Conservation (phyloP, 2,329 filamentous ascomycete species). For the Leptographium flavum region DNA sequence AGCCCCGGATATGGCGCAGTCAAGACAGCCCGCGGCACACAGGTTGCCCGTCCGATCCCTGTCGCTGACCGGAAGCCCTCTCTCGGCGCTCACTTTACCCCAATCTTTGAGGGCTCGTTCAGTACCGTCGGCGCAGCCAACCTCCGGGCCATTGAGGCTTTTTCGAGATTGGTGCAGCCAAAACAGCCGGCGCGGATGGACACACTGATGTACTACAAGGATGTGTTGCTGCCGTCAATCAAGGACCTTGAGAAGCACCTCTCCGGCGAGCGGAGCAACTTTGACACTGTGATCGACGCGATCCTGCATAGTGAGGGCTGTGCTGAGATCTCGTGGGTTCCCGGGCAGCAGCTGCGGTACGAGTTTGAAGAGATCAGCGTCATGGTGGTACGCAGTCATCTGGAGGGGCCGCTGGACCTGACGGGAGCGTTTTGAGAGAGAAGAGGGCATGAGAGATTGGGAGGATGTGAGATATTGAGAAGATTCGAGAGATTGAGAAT, state of each 20-base stretch:
- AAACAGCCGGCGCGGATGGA: constrained; percentile 2
- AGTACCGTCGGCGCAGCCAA: constrained; percentile 6
- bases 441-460: too few species aligned
- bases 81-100: neutral
- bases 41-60: neutral
- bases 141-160: constrained; percentile 3
- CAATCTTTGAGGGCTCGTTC: constrained; percentile 5
- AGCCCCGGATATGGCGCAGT: too few species aligned
- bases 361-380: constrained; percentile 18
- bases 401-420: constrained; percentile 9
- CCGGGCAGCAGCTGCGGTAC: constrained; percentile 15
- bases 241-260: neutral
- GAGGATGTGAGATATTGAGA: too few species aligned
- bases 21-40: neutral
- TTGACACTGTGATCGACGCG: neutral
- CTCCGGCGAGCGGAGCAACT: neutral
- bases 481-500: too few species aligned
- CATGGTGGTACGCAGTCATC: constrained; percentile 19
- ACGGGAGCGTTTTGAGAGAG: constrained; percentile 4
- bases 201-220: constrained; percentile 2
- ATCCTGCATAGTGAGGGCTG: neutral
- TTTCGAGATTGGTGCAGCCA: constrained; percentile 4
- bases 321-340: constrained; percentile 6
- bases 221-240: constrained; percentile 3
- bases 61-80: neutral